phyloP scores from a whole-genome alignment of 1,284 basidiomycete genomes.

The Ganoderma lucidum region DNA sequence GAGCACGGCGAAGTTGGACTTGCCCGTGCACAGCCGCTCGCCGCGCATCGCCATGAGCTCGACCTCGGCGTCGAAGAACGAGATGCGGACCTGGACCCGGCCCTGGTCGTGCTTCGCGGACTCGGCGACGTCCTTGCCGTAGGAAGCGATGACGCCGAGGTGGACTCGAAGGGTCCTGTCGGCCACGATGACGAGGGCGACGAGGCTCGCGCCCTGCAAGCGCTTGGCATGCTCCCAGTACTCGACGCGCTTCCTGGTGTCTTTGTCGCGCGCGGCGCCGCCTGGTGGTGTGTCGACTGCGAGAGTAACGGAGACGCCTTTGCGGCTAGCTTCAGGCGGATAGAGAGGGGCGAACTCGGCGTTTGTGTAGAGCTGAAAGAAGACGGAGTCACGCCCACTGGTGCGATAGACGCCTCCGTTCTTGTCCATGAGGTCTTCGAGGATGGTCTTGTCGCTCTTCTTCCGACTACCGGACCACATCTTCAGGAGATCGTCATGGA shows the following conservation, averaged over 20 bases:
- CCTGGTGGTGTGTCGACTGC: conserved; percentile 36
- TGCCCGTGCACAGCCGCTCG: conserved; percentile 22
- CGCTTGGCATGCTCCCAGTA: conserved; percentile 43
- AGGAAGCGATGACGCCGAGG: conserved; percentile 38
- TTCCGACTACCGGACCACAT: conserved; percentile 22
- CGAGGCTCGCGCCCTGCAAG: conserved; percentile 39
- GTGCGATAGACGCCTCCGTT: conserved; percentile 44
- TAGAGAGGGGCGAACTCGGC: conserved; percentile 35
- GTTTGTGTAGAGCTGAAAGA: conserved; percentile 44
- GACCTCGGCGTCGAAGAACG: conserved; percentile 44
- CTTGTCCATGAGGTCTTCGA: conserved; percentile 37
- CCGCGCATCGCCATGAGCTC: conserved; percentile 40
- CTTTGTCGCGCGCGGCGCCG: conserved; percentile 36
- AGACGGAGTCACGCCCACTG: conserved; percentile 36
- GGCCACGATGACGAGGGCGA: conserved; percentile 35
- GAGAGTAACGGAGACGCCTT: conserved; percentile 39
- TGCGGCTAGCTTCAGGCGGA: conserved; percentile 33
- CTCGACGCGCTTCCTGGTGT: conserved; percentile 34
- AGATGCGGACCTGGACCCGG: conserved; percentile 36
- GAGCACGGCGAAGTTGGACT: conserved; percentile 36
- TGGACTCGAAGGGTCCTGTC: conserved; percentile 18
- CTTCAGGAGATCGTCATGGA: conserved; percentile 44
- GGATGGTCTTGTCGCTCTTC: conserved; percentile 31
- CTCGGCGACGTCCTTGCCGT: conserved; percentile 37
- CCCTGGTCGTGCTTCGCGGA: conserved; percentile 36